Percentiles rank a stretch among this genome's conserved stretches.
These are phyloP conservation scores for Saprolegnia diclina DNA, from an alignment of 352 stramenopile genomes.

Conservation along the genomic window DNA sequence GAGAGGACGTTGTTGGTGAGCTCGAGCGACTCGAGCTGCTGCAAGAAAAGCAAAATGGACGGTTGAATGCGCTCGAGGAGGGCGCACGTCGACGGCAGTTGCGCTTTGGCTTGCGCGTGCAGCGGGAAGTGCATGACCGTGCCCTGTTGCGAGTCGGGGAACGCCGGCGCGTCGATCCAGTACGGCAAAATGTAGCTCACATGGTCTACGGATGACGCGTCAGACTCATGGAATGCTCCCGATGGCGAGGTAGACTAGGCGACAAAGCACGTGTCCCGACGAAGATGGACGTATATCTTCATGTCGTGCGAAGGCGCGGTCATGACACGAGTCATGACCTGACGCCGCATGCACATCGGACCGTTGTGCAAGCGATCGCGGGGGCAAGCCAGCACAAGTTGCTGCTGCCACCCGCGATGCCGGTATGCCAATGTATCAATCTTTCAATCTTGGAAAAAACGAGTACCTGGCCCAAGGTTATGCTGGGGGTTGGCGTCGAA, in stretches of 20 bases:
- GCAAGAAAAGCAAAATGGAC: conserved; percentile 74
- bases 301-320: no score
- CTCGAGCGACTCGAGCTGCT: conserved; percentile 56
- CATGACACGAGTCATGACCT: no score
- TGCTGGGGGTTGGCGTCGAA: conserved; percentile 58
- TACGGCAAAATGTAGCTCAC: conserved; percentile 76
- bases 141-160: conserved; percentile 35
- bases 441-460: no score
- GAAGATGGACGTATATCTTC: no score
- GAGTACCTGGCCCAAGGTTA: conserved; percentile 29
- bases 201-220: neutral
- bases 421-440: no score
- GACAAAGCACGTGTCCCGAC: no score
- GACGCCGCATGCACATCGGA: no score
- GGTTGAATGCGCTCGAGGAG: conserved; percentile 66
- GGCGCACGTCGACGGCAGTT: conserved; percentile 48
- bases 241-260: neutral
- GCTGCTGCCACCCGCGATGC: no score
- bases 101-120: conserved; percentile 41
- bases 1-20: conserved; percentile 41
- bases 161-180: conserved; percentile 47
- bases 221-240: neutral
- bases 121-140: conserved; percentile 77
- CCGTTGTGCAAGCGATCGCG: no score
- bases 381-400: no score